Conservation (phyloP, 106 monocot species). For the Narthecium ossifragum region DNA sequence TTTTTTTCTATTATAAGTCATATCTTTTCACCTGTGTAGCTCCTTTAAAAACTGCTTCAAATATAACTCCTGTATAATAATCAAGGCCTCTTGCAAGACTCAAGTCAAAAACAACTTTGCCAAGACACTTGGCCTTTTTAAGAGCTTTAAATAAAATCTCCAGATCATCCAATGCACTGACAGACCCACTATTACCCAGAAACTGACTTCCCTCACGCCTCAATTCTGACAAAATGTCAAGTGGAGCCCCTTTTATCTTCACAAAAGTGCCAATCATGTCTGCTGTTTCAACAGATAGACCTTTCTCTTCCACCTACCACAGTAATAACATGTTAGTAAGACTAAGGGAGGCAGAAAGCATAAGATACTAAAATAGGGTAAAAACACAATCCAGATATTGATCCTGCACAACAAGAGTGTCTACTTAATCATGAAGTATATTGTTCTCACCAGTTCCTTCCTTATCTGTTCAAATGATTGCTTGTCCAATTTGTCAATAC, state of each 20-base stretch:
- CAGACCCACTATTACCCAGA: constrained; percentile 48
- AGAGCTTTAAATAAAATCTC: constrained; percentile 79
- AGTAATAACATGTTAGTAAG: constrained; percentile 6
- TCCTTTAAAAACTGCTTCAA: constrained; percentile 90
- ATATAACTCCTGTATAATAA: constrained; percentile 98
- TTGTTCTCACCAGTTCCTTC: constrained; percentile 90
- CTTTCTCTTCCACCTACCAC: constrained; percentile 94
- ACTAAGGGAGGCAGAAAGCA: no score
- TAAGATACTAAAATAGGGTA: no score
- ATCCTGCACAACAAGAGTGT: no score
- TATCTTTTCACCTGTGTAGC: constrained; percentile 65
- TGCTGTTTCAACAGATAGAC: constrained; percentile 61
- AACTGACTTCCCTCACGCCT: constrained; percentile 57
- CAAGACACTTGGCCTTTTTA: constrained; percentile 55
- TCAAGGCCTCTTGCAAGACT: constrained; percentile 99
- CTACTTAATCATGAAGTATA: no score
- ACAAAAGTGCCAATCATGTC: constrained; percentile 85
- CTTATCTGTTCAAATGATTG: constrained; percentile 90
- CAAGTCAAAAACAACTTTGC: constrained; percentile 88
- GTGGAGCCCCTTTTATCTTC: constrained; percentile 70
- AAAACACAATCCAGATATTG: no score
- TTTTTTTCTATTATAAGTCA: no score
- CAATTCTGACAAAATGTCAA: constrained; percentile 67
- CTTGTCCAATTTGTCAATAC: constrained; percentile 97
- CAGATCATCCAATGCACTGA: constrained; percentile 68